These are phyloP conservation scores for Suaeda aralocaspica DNA, from an alignment of 148 eudicot species.

Conservation along the genomic window DNA sequence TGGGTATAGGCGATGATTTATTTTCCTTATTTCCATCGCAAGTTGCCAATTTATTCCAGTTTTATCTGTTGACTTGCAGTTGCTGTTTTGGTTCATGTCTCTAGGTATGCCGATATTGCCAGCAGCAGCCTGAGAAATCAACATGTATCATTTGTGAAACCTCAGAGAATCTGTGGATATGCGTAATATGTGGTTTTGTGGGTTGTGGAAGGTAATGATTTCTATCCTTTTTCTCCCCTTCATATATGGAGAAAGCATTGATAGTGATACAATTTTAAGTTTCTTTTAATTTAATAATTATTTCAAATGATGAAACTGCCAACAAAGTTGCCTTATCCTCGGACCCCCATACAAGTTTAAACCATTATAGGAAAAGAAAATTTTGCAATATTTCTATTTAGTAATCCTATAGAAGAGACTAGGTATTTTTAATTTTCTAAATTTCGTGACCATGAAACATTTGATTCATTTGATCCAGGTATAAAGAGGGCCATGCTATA, in stretches of 20 bases:
- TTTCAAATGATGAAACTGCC: background rate
- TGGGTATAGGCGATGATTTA: too few relatives aligned
- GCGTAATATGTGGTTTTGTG: conserved; percentile 88
- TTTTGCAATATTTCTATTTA: background rate
- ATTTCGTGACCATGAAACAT: conserved; percentile 24
- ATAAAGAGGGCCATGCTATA: conserved; percentile 83
- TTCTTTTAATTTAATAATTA: background rate
- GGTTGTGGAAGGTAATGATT: conserved; percentile 85
- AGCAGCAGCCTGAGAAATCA: conserved; percentile 92
- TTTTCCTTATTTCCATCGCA: background rate
- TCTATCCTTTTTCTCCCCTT: conserved; percentile 8
- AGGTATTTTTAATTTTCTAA: conserved; percentile 9
- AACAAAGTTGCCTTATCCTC: background rate
- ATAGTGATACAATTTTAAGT: background rate
- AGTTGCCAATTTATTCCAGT: background rate
- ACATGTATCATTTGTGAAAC: conserved; percentile 86
- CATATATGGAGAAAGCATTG: background rate
- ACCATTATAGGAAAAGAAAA: background rate
- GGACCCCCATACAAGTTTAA: background rate
- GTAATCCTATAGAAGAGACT: background rate
- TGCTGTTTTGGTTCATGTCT: conserved; percentile 24
- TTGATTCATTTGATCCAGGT: conserved; percentile 50
- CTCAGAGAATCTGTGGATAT: conserved; percentile 91
- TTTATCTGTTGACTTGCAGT: background rate
- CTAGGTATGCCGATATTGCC: conserved; percentile 96